Percentiles rank a stretch among this genome's conserved stretches.
Evolutionary conservation across 2,329 filamentous ascomycete species (phyloP).

Genomic region (Pseudogymnoascus pannorum): DNA sequence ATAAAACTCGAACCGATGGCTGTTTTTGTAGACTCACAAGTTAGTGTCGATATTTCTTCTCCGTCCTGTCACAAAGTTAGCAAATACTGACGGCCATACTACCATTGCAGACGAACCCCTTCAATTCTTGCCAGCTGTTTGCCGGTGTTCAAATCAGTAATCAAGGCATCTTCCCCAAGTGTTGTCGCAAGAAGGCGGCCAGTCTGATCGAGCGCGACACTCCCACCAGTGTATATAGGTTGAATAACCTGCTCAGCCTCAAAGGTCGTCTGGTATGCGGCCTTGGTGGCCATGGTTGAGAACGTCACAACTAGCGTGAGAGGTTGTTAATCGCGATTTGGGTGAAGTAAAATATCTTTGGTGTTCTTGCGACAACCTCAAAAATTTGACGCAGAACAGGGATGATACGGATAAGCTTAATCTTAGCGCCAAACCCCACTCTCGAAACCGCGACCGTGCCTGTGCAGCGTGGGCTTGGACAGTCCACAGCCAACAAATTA

Average conservation of each 20-base stretch:
- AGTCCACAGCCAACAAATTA: background rate
- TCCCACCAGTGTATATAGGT: conserved; percentile 89
- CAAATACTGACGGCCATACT: conserved; percentile 12
- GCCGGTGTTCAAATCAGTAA: conserved; percentile 79
- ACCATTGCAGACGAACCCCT: conserved; percentile 50
- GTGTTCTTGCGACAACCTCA: conserved; percentile 9
- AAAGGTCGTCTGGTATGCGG: conserved; percentile 77
- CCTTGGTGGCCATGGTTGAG: conserved; percentile 51
- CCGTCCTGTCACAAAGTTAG: conserved; percentile 53
- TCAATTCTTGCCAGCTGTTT: conserved; percentile 78
- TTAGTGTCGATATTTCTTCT: conserved; percentile 70
- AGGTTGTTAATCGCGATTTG: background rate
- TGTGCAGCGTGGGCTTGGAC: background rate
- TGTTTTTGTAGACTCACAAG: conserved; percentile 37
- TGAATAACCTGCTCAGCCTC: conserved; percentile 75
- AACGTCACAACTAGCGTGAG: background rate
- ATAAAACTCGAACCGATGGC: conserved; percentile 9
- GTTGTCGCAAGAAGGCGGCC: conserved; percentile 80
- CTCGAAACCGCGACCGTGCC: background rate
- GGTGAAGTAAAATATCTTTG: conserved; percentile 5
- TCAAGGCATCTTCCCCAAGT: conserved; percentile 82
- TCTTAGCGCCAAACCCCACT: conserved; percentile 10
- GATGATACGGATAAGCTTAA: conserved; percentile 11
- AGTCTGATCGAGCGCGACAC: conserved; percentile 72
- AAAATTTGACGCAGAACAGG: conserved; percentile 9